Percentiles rank a stretch among this genome's conserved stretches.
These are phyloP conservation scores for Pythium sp. DNA, from an alignment of 352 stramenopile genomes.

Conservation along the genomic window DNA sequence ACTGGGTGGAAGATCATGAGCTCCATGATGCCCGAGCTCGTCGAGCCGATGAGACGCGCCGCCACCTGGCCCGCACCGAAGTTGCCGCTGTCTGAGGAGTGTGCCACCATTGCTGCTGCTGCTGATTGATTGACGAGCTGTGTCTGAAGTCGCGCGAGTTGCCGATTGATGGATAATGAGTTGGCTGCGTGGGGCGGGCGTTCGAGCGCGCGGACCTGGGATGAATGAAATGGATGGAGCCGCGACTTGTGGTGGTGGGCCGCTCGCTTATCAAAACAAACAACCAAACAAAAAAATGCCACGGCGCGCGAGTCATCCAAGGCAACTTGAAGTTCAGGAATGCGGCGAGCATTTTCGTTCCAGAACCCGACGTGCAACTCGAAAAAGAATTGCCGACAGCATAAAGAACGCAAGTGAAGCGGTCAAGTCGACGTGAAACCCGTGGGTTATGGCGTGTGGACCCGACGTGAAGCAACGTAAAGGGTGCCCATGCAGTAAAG, in stretches of 20 bases:
- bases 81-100: constrained; percentile 40
- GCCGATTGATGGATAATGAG: constrained; percentile 13
- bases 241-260: not conserved
- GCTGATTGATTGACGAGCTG: constrained; percentile 4
- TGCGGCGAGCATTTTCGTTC: not conserved
- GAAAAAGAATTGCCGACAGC: constrained; percentile 2
- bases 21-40: constrained; percentile 90
- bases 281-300: not conserved
- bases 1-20: constrained; percentile 95
- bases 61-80: constrained; percentile 47
- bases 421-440: not conserved
- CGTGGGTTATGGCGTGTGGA: not conserved
- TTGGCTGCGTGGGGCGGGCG: not conserved
- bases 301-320: not conserved
- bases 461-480: not conserved
- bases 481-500: not conserved
- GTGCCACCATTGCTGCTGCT: constrained; percentile 38
- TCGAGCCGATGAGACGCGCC: constrained; percentile 89
- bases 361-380: constrained; percentile 9
- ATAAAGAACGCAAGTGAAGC: constrained; percentile 9
- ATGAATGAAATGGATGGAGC: constrained; percentile 6
- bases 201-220: not conserved
- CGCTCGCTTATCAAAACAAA: not conserved
- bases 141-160: constrained; percentile 15
- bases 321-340: constrained; percentile 2